These are phyloP conservation scores for Skeletonema grethae DNA, from an alignment of 108 stramenopile species.

Conservation along the genomic window DNA sequence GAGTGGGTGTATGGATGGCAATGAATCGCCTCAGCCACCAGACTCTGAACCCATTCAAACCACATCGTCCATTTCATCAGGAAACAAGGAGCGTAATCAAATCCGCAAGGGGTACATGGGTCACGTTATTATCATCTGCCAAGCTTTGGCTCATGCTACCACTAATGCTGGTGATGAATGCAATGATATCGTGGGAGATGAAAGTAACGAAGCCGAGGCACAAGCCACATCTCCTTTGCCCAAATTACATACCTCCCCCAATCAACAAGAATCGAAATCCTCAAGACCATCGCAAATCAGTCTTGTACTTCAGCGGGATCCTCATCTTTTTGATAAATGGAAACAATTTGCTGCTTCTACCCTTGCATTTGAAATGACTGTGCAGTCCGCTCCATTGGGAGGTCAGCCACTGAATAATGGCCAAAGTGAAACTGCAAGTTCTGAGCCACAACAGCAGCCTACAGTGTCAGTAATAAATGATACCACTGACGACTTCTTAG, in stretches of 20 bases:
- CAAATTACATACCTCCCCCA: constrained; percentile 3
- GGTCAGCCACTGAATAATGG: constrained; percentile 40
- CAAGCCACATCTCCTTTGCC: not conserved
- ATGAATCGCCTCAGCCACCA: not conserved
- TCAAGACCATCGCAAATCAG: constrained; percentile 7
- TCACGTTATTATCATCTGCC: constrained; percentile 94
- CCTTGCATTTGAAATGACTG: constrained; percentile 75
- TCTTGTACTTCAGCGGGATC: constrained; percentile 42
- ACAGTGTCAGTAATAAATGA: constrained; percentile 48
- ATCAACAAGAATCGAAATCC: constrained; percentile 3
- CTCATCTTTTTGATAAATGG: constrained; percentile 64
- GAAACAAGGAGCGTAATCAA: not conserved
- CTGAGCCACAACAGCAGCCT: constrained; percentile 48
- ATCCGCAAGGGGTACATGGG: constrained; percentile 92
- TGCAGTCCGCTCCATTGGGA: constrained; percentile 87
- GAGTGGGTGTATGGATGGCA: constrained; percentile 9
- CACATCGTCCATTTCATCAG: not conserved
- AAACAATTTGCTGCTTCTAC: constrained; percentile 69
- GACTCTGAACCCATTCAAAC: not conserved
- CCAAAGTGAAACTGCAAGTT: constrained; percentile 43
- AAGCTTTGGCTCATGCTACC: constrained; percentile 85
- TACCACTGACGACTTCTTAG: constrained; percentile 57
- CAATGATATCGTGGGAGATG: constrained; percentile 18
- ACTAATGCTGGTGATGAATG: constrained; percentile 20
- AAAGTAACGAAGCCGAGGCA: not conserved